Percentiles rank a stretch among this genome's conserved stretches.
Conservation (phyloP, 148 eudicot genomes). For the Nepenthes mirabilis region DNA sequence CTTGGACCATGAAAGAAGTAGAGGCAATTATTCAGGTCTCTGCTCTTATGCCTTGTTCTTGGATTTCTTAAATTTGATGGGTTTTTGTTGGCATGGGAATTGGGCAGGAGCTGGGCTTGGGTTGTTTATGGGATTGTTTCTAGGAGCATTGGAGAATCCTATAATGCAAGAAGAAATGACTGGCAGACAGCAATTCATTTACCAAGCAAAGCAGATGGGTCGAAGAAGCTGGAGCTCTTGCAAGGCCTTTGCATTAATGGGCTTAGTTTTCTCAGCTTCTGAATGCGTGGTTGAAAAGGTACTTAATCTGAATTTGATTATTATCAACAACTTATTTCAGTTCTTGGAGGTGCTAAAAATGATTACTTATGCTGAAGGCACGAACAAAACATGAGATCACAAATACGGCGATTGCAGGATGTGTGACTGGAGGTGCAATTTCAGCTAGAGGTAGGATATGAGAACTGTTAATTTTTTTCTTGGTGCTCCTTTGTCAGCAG, state of each 20-base stretch:
- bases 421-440: slow-evolving; percentile 80
- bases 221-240: slow-evolving; percentile 85
- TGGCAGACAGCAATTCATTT: slow-evolving; percentile 50
- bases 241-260: slow-evolving; percentile 88
- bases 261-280: slow-evolving; percentile 62
- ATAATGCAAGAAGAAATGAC: slow-evolving; percentile 66
- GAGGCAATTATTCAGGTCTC: too few relatives aligned
- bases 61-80: too few relatives aligned
- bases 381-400: slow-evolving; percentile 88
- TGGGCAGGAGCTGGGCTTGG: slow-evolving; percentile 83
- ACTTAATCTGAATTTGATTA: background rate
- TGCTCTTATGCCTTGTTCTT: too few relatives aligned
- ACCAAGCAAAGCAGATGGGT: slow-evolving; percentile 83
- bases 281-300: slow-evolving; percentile 92
- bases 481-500: background rate
- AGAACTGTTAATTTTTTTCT: background rate
- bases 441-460: slow-evolving; percentile 59
- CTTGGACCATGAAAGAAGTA: too few relatives aligned
- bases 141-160: slow-evolving; percentile 80
- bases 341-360: background rate
- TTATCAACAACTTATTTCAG: background rate
- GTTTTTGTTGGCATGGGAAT: too few relatives aligned
- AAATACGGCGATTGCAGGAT: slow-evolving; percentile 82
- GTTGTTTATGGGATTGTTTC: slow-evolving; percentile 67
- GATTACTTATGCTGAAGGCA: slow-evolving; percentile 23